These are phyloP conservation scores for Neurospora sp. DNA, from an alignment of 2,329 filamentous ascomycete genomes.

Conservation along the genomic window DNA sequence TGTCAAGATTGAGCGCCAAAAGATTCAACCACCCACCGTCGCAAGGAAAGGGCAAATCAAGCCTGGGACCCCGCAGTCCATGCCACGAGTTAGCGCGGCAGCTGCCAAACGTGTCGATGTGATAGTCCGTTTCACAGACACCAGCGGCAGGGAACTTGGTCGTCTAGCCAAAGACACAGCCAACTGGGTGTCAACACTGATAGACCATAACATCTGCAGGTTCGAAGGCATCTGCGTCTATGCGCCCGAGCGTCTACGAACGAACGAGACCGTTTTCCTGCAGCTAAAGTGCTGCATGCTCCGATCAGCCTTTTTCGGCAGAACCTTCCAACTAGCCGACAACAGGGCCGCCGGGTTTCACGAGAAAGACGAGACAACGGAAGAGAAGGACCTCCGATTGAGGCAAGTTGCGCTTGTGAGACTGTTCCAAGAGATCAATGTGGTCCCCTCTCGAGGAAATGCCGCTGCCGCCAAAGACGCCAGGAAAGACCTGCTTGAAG, in stretches of 20 bases:
- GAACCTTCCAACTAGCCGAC: slow-evolving; percentile 49
- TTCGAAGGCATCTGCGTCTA: slow-evolving; percentile 88
- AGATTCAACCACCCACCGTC: slow-evolving; percentile 50
- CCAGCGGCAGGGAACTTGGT: slow-evolving; percentile 71
- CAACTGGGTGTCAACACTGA: slow-evolving; percentile 81
- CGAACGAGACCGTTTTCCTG: slow-evolving; percentile 89
- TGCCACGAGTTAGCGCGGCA: slow-evolving; percentile 32
- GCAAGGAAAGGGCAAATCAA: slow-evolving; percentile 35
- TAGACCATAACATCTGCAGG: slow-evolving; percentile 80
- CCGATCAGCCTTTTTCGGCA: slow-evolving; percentile 59
- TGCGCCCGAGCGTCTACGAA: slow-evolving; percentile 71
- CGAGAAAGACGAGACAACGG: slow-evolving; percentile 73
- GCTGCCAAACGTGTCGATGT: slow-evolving; percentile 66
- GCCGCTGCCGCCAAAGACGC: slow-evolving; percentile 66
- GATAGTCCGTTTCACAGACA: slow-evolving; percentile 82
- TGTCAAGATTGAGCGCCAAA: slow-evolving; percentile 81
- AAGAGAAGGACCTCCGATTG: slow-evolving; percentile 74
- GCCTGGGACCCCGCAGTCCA: slow-evolving; percentile 24
- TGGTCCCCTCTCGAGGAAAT: slow-evolving; percentile 67
- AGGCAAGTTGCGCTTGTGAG: slow-evolving; percentile 82
- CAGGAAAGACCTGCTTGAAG: slow-evolving; percentile 72
- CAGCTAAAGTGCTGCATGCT: slow-evolving; percentile 74
- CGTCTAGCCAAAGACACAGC: slow-evolving; percentile 79
- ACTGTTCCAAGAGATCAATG: slow-evolving; percentile 78
- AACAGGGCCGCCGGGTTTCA: slow-evolving; percentile 68